Percentiles rank a stretch among this genome's conserved stretches.
Evolutionary conservation across 805 yeast genomes (phyloP).

Genomic region (Lipomyces starkeyi): DNA sequence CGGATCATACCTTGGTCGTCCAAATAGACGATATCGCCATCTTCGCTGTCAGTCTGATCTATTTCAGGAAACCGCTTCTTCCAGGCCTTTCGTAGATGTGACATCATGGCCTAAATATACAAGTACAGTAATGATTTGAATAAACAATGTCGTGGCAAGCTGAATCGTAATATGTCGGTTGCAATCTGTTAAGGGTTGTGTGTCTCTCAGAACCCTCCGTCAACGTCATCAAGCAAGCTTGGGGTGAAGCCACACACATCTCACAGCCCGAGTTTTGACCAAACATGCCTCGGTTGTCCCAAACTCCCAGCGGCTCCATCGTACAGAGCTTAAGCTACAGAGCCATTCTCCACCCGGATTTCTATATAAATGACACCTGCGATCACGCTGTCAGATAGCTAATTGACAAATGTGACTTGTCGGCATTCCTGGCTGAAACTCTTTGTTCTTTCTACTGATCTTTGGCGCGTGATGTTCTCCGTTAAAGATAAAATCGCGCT

Average conservation of each 20-base stretch:
- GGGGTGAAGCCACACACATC: no score
- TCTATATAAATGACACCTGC: background rate
- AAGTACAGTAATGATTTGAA: background rate
- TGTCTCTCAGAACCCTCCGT: no score
- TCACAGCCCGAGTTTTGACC: no score
- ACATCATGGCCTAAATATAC: constrained; percentile 7
- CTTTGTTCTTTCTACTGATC: background rate
- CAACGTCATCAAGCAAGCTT: no score
- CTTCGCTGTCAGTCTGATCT: constrained; percentile 22
- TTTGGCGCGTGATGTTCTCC: constrained; percentile 14
- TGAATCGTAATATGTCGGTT: background rate
- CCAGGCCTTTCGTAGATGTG: constrained; percentile 30
- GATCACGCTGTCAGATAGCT: background rate
- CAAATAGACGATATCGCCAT: constrained; percentile 27
- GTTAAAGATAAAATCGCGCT: constrained; percentile 31
- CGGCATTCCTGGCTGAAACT: constrained; percentile 1
- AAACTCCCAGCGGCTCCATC: background rate
- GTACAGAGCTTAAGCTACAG: background rate
- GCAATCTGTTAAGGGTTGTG: no score
- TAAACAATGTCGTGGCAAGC: background rate
- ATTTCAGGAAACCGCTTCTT: constrained; percentile 17
- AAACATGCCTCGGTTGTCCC: background rate
- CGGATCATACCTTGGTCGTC: constrained; percentile 34
- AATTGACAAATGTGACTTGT: background rate
- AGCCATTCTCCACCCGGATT: background rate